phyloP scores from a whole-genome alignment of 1,284 basidiomycete genomes.

The Exobasidium rhododendri region DNA sequence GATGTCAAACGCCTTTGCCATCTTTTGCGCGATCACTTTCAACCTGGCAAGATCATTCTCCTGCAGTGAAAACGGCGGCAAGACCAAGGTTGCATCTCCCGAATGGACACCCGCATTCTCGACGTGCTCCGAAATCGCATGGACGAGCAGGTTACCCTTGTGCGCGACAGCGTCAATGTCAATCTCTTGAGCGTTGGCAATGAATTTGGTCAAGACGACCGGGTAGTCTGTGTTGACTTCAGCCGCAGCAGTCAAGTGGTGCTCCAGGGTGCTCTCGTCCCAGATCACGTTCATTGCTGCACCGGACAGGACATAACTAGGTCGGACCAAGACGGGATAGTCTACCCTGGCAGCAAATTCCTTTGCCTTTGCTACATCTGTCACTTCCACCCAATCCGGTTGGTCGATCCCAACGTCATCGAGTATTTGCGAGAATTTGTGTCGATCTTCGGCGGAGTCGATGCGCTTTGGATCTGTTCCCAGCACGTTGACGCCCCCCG shows the following conservation, averaged over 20 bases:
- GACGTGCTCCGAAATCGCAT: slow-evolving; percentile 99
- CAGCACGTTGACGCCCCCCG: slow-evolving; percentile 80
- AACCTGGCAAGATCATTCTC: slow-evolving; percentile 77
- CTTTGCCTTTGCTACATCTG: slow-evolving; percentile 83
- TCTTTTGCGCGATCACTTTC: slow-evolving; percentile 88
- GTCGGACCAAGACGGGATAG: slow-evolving; percentile 57
- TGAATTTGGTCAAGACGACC: slow-evolving; percentile 97
- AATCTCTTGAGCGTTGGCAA: slow-evolving; percentile 98
- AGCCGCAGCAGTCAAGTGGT: slow-evolving; percentile 90
- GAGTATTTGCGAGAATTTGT: slow-evolving; percentile 96
- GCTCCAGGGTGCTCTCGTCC: slow-evolving; percentile 81
- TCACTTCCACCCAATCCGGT: slow-evolving; percentile 91
- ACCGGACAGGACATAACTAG: slow-evolving; percentile 85
- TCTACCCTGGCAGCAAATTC: slow-evolving; percentile 81
- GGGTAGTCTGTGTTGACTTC: slow-evolving; percentile 95
- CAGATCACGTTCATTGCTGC: slow-evolving; percentile 99
- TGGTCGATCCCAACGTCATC: slow-evolving; percentile 95
- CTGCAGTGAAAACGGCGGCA: slow-evolving; percentile 85
- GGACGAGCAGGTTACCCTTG: slow-evolving; percentile 97
- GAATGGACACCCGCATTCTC: slow-evolving; percentile 98
- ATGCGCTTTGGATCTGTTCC: slow-evolving; percentile 94
- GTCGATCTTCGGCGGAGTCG: slow-evolving; percentile 95
- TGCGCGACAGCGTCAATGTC: slow-evolving; percentile 99
- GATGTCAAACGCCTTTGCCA: slow-evolving; percentile 89
- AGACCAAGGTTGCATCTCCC: slow-evolving; percentile 93